Conservation (phyloP, 1,284 basidiomycete genomes). For the Cutaneotrichosporon spelunceum region DNA sequence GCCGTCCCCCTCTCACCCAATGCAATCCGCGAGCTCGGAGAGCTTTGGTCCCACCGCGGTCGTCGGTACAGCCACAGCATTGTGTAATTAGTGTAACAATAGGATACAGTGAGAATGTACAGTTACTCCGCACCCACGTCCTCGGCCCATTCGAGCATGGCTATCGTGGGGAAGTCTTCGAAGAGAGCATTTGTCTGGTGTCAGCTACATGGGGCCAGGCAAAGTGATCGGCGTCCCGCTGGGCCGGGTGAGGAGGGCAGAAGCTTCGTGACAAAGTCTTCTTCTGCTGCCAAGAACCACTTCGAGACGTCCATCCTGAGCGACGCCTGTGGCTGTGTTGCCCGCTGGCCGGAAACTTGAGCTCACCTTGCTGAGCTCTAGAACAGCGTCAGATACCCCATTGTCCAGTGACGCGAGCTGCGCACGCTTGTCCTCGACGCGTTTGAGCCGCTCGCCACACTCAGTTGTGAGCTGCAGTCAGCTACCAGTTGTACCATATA, state of each 20-base stretch:
- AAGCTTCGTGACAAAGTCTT: too few relatives aligned
- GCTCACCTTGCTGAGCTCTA: constrained; percentile 46
- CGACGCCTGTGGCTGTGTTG: too few relatives aligned
- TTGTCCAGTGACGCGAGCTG: constrained; percentile 39
- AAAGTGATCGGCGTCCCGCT: too few relatives aligned
- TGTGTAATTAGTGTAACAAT: neutral
- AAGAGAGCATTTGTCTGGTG: constrained; percentile 43
- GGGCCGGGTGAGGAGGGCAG: too few relatives aligned
- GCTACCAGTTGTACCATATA: neutral
- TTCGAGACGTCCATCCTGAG: too few relatives aligned
- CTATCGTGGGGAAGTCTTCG: constrained; percentile 40
- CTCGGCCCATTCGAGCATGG: constrained; percentile 48
- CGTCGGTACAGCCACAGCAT: neutral
- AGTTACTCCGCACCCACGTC: constrained; percentile 1
- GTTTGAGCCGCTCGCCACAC: constrained; percentile 31
- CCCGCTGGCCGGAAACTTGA: too few relatives aligned
- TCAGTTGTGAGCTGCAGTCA: constrained; percentile 35
- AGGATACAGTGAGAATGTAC: neutral
- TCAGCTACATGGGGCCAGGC: neutral
- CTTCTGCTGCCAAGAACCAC: too few relatives aligned
- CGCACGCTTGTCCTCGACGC: constrained; percentile 41
- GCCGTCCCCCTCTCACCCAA: neutral
- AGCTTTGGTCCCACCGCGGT: constrained; percentile 28
- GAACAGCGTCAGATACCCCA: constrained; percentile 40
- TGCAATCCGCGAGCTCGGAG: constrained; percentile 10